Base-by-base conservation (phyloP, 2,329 filamentous ascomycete genomes). In the Emmonsiellopsis sp. region DNA sequence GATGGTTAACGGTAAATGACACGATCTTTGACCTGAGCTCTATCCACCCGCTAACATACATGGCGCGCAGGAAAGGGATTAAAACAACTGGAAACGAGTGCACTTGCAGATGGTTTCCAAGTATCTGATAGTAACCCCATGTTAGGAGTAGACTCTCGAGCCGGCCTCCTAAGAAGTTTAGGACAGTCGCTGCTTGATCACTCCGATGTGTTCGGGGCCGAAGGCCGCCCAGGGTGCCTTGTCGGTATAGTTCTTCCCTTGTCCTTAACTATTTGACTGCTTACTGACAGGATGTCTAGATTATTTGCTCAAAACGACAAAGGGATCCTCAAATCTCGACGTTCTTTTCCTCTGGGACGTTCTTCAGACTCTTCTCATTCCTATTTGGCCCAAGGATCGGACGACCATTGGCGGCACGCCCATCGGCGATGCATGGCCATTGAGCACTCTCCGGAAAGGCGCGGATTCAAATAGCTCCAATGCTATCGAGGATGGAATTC, bases 391-490 rank as follows among this genome's bases (percentile, higher is more conserved):
- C 1, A 67, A 68, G 6, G 67, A 76, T 43, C 72, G 77, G 0
- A 70, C 69, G 1, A 64, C 62, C 0, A 59, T 78, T 4, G 58
- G 65, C 1, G 74, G 71, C 5, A 56, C 63, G 2, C 74, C 76
- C 0, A 70, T 79, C 11, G 76, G 76, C 2, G 76, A 79, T 56
- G 76, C 76, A 5, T 79, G 77, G 76, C 75, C 75, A 4, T 62
- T 79, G 0, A 3, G 56, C 9, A 50, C 50, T n/a, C 44, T 59
- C 41, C 57, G 31, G 53, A 56, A 37, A 34, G 30, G 47, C 11
- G 65, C 0, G 62, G 1, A 56, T 65, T 1, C 53, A 53, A 1
- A 55, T 50, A 30, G 32, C 50, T 56, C 56, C 48, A 37, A 53
- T 47, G 41, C 13, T 9, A 37, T 44, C 26, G 30, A 16, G 5